A percentile compares a stretch with the other conserved stretches of the same genome.
phyloP scores from a whole-genome alignment of 208 protist species.

The Strigomonas culicis region DNA sequence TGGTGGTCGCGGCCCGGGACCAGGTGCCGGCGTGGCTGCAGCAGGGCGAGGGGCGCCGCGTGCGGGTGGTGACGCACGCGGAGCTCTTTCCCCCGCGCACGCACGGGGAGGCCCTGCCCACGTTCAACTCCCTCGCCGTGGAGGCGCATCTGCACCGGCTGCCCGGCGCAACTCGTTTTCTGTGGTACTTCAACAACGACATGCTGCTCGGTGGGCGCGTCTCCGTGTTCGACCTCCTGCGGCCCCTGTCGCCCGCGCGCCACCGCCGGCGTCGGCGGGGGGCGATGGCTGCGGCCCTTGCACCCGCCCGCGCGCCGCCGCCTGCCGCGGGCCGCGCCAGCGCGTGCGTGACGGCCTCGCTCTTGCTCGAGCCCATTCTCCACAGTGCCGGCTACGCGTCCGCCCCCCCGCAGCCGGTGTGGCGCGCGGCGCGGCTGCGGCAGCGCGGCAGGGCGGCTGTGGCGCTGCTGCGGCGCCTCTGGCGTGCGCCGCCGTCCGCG shows the following conservation, averaged over 20 bases:
- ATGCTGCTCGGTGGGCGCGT: slow-evolving; percentile 34
- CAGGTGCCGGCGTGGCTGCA: slow-evolving; percentile 17
- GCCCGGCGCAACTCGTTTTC: slow-evolving; percentile 34
- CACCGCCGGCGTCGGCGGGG: slow-evolving; percentile 14
- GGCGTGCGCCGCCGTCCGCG: background rate
- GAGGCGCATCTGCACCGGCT: slow-evolving; percentile 42
- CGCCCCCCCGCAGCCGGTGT: background rate
- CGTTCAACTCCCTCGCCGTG: slow-evolving; percentile 37
- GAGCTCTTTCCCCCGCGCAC: slow-evolving; percentile 9
- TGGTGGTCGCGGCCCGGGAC: slow-evolving; percentile 11
- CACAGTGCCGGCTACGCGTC: slow-evolving; percentile 17
- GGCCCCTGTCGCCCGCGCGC: slow-evolving; percentile 28
- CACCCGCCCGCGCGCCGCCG: background rate
- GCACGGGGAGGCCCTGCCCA: slow-evolving; percentile 19
- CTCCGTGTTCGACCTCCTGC: slow-evolving; percentile 43
- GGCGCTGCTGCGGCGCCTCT: too few relatives aligned
- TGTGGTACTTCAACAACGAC: slow-evolving; percentile 49
- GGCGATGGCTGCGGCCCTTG: background rate
- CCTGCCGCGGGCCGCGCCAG: background rate
- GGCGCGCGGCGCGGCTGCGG: background rate
- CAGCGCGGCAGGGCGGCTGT: too few relatives aligned
- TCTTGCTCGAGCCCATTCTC: slow-evolving; percentile 23
- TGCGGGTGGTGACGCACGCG: slow-evolving; percentile 5
- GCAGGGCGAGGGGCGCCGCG: background rate
- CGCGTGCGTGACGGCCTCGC: too few relatives aligned